A percentile compares a stretch with the other conserved stretches of the same genome.
Conservation (phyloP, 495 filamentous ascomycete species). For the Neurospora sublineolata region DNA sequence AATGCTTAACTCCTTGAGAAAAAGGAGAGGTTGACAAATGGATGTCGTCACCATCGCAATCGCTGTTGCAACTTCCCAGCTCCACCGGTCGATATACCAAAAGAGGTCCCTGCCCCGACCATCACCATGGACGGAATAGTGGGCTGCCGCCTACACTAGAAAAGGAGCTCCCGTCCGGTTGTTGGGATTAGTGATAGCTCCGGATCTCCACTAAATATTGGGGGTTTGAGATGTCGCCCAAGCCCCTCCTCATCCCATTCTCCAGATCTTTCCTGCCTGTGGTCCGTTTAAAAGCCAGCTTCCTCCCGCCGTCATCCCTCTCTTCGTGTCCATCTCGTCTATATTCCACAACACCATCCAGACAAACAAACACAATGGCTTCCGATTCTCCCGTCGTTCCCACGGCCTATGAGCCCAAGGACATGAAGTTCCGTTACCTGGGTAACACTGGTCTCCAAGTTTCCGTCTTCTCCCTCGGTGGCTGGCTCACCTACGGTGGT, state of each 20-base stretch:
- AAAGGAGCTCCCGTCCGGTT: not conserved
- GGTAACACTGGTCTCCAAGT: conserved; percentile 59
- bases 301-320: not conserved
- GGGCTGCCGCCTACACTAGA: not conserved
- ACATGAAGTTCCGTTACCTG: conserved; percentile 59
- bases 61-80: conserved; percentile 9
- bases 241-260: not conserved
- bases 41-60: conserved; percentile 17
- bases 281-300: not conserved
- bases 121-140: not conserved
- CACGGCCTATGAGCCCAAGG: conserved; percentile 37
- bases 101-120: not conserved
- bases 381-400: conserved; percentile 18
- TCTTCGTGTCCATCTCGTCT: not conserved
- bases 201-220: not conserved
- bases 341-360: conserved; percentile 6
- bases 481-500: conserved; percentile 41
- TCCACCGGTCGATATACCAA: conserved; percentile 8
- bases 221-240: not conserved
- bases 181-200: not conserved
- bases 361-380: conserved; percentile 12
- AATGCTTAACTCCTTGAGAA: not conserved
- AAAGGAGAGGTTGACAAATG: not conserved
- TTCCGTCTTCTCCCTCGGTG: conserved; percentile 54
- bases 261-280: not conserved